These are phyloP conservation scores for Monilinia fructigena DNA, from an alignment of 2,329 filamentous ascomycete species.

Conservation along the genomic window DNA sequence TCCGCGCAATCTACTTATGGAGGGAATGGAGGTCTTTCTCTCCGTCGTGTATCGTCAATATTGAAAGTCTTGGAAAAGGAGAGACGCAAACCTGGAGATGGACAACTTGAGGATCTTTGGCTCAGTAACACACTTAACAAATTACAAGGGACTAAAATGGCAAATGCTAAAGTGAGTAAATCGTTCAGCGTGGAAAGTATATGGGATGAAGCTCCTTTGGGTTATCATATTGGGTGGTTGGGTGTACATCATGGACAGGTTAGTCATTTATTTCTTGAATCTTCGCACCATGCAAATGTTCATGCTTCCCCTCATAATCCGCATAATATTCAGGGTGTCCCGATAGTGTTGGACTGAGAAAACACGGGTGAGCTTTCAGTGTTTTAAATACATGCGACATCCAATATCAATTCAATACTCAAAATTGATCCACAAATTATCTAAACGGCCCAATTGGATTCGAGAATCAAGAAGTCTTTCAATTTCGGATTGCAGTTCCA, in stretches of 20 bases:
- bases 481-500: too few relatives aligned
- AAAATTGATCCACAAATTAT: too few relatives aligned
- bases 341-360: too few relatives aligned
- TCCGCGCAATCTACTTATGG: constrained; percentile 44
- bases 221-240: constrained; percentile 51
- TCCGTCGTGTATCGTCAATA: constrained; percentile 54
- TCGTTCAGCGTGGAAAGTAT: constrained; percentile 52
- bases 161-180: constrained; percentile 42
- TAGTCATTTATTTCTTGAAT: neutral
- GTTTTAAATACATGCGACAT: too few relatives aligned
- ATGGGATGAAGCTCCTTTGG: constrained; percentile 52
- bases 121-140: constrained; percentile 50
- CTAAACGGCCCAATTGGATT: too few relatives aligned
- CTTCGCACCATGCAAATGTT: neutral
- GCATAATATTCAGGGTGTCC: neutral
- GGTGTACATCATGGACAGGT: constrained; percentile 39
- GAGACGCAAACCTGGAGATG: constrained; percentile 48
- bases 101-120: constrained; percentile 56
- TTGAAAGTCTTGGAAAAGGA: constrained; percentile 50
- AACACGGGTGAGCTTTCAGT: too few relatives aligned
- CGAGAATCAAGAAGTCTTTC: too few relatives aligned
- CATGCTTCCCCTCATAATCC: neutral
- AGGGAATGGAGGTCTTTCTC: constrained; percentile 54
- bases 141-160: constrained; percentile 50
- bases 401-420: too few relatives aligned